phyloP scores from a whole-genome alignment of 73 alveolate genomes.

The Uronychia binucleata region DNA sequence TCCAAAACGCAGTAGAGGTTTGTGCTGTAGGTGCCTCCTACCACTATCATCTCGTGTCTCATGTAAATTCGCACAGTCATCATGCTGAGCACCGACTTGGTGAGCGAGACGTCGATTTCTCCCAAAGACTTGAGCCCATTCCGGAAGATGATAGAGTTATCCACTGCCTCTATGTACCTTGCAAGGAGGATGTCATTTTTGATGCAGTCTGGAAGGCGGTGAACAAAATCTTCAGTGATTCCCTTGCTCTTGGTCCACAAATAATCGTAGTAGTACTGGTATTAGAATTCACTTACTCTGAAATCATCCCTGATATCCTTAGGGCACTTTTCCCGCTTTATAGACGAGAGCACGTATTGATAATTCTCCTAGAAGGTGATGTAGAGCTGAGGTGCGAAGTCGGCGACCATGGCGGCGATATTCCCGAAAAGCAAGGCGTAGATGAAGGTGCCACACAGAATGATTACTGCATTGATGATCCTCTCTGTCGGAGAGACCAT shows the following conservation, averaged over 20 bases:
- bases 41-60: slow-evolving; percentile 49
- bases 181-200: slow-evolving; percentile 30
- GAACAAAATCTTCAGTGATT: slow-evolving; percentile 23
- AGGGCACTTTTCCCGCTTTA: slow-evolving; percentile 10
- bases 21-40: slow-evolving; percentile 55
- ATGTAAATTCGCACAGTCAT: slow-evolving; percentile 41
- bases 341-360: slow-evolving; percentile 29
- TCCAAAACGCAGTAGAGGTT: slow-evolving; percentile 57
- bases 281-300: background rate
- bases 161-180: slow-evolving; percentile 51
- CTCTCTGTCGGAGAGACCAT: slow-evolving; percentile 49
- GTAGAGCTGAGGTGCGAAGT: slow-evolving; percentile 28
- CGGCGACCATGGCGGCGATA: slow-evolving; percentile 56
- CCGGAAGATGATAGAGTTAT: slow-evolving; percentile 43
- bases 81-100: slow-evolving; percentile 39
- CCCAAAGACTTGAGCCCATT: background rate
- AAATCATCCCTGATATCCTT: background rate
- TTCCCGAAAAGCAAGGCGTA: slow-evolving; percentile 66
- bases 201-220: slow-evolving; percentile 28
- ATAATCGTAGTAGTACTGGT: slow-evolving; percentile 42
- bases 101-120: slow-evolving; percentile 30
- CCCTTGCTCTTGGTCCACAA: slow-evolving; percentile 61
- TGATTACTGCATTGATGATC: slow-evolving; percentile 37
- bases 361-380: slow-evolving; percentile 37
- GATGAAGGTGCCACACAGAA: slow-evolving; percentile 41